phyloP scores from a whole-genome alignment of 345 rosid genomes.

The Kernera saxatilis region DNA sequence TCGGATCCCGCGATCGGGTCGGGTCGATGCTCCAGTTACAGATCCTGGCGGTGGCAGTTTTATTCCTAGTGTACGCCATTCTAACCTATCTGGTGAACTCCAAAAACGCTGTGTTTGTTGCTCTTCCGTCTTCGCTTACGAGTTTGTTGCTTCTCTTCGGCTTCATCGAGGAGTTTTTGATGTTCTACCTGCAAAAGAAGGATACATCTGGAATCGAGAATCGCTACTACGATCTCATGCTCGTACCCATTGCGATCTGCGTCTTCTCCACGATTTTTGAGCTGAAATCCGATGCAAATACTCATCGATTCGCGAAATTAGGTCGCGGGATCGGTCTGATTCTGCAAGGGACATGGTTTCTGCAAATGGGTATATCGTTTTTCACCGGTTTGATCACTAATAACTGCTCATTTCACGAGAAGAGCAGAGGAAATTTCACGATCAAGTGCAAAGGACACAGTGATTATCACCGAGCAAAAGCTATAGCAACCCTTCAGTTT shows the following conservation, averaged over 20 bases:
- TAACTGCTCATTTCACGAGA: conserved; percentile 61
- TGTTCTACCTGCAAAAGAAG: conserved; percentile 74
- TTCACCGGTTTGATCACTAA: conserved; percentile 55
- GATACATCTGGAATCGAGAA: conserved; percentile 62
- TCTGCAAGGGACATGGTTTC: conserved; percentile 83
- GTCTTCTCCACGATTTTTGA: conserved; percentile 51
- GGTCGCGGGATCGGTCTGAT: conserved; percentile 68
- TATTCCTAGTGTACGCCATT: conserved; percentile 60
- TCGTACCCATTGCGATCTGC: conserved; percentile 65
- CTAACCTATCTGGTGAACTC: conserved; percentile 37
- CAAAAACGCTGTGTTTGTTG: conserved; percentile 15
- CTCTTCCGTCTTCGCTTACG: conserved; percentile 48
- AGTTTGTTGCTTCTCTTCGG: conserved; percentile 60
- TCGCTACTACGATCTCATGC: conserved; percentile 79
- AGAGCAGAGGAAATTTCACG: conserved; percentile 73
- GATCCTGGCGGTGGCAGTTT: conserved; percentile 46
- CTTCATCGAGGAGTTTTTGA: conserved; percentile 71
- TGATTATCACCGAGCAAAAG: conserved; percentile 79
- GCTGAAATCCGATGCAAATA: conserved; percentile 31
- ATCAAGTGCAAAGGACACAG: conserved; percentile 68
- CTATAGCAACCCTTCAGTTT: conserved; percentile 87
- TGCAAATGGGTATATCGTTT: conserved; percentile 85
- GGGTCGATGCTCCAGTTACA: conserved; percentile 71
- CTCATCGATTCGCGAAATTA: conserved; percentile 33
- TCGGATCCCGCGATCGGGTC: conserved; percentile 47